Evolutionary conservation across 176 grass and related monocot species (phyloP).

Genomic region (Hordeum vulgare): MorexV3_pseudomolecules_assembly NC_058522.1:489778753-489779252

Average conservation of each 20-base stretch:
- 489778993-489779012: conserved; percentile 11
- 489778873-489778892: no score
- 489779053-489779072: conserved; percentile 76
- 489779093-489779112: conserved; percentile 85
- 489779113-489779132: conserved; percentile 89
- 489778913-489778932: no score
- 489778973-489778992: neutral
- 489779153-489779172: neutral
- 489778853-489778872: neutral
- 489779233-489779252: conserved; percentile 86
- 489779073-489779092: conserved; percentile 95
- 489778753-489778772: conserved; percentile 24
- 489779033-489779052: conserved; percentile 83
- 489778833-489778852: conserved; percentile 15
- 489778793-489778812: conserved; percentile 89
- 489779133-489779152: conserved; percentile 83
- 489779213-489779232: conserved; percentile 60
- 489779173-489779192: neutral
- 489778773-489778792: conserved; percentile 87
- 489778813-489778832: conserved; percentile 57
- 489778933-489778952: no score
- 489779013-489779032: conserved; percentile 94
- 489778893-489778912: no score
- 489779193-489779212: conserved; percentile 4
- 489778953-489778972: no score